Base-by-base conservation (phyloP, 2,329 filamentous ascomycete species). In the Diaporthe destruens region DNA sequence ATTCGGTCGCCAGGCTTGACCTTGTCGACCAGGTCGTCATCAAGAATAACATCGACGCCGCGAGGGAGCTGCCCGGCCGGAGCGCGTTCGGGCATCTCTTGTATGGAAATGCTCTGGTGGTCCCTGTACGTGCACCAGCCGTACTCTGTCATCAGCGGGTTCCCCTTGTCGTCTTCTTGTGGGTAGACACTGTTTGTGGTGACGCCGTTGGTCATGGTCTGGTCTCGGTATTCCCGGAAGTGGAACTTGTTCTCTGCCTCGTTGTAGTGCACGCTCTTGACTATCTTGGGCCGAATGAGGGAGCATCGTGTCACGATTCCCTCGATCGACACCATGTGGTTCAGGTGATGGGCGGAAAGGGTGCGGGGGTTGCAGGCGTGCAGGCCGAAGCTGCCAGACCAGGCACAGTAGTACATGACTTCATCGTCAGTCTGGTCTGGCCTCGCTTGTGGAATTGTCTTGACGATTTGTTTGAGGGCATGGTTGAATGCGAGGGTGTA, bases 41-140 rank as follows among this genome's bases (percentile, higher is more conserved):
- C 96, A 76, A 99, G 86, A 77, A 99, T 95, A 18, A 98, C 95
- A 82, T 99, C 96, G 23, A 99, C 96, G 71, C 96, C 95, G 69
- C 96, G 92, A 73, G 96, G 96, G 75, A 99, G 88, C 85, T 98
- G 96, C 69, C 96, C 96, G 73, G 96, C 96, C 69, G 96, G 96
- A 2, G 96, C 96, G 77, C 96, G 89, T 83, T 99, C 96, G 0
- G 96, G 96, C 96, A 99, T 99, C 85, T 99, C 96, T 84, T 99
- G 96, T 76, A 99, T 98, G 0, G 96, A 98, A 74, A 99, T 94
- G 20, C 94, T 98, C 82, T 99, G 96, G 80, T 99, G 96, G 81
- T 99, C 96, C 79, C 96, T 90, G 84, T 98, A 99, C 66, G 93
- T 96, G 81, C 93, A 97, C 84, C 97, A 96, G 32, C 96, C 96